These are phyloP conservation scores for Saccharomycopsis javanensis DNA, from an alignment of 805 yeast genomes.

Conservation along the genomic window DNA sequence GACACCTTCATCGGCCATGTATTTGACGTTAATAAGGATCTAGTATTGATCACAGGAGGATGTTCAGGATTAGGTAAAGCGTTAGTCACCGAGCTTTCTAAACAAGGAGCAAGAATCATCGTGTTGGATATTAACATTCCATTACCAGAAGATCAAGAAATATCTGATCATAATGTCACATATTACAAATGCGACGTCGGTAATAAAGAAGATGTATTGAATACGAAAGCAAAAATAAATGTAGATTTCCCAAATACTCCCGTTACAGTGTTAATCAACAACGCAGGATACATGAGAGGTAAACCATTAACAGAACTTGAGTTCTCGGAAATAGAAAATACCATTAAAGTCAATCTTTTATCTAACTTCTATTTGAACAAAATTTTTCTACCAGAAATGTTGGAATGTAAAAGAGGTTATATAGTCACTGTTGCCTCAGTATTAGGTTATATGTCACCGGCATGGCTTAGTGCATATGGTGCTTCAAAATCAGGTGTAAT, in stretches of 20 bases:
- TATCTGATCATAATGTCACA: constrained; percentile 28
- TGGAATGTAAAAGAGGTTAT: constrained; percentile 52
- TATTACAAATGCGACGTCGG: constrained; percentile 66
- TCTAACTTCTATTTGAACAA: constrained; percentile 65
- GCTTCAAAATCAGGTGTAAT: constrained; percentile 84
- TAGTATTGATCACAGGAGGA: constrained; percentile 80
- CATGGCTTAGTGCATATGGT: constrained; percentile 68
- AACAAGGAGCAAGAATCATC: constrained; percentile 41
- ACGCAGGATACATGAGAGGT: constrained; percentile 71
- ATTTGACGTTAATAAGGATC: constrained; percentile 45
- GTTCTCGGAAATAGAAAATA: constrained; percentile 49
- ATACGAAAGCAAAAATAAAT: constrained; percentile 33
- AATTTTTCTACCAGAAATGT: constrained; percentile 66
- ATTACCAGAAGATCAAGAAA: constrained; percentile 10
- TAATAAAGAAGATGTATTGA: constrained; percentile 34
- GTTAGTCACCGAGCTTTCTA: constrained; percentile 38
- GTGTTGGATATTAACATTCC: constrained; percentile 32
- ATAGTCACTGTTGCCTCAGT: constrained; percentile 78
- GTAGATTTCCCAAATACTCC: constrained; percentile 38
- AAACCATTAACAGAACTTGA: constrained; percentile 44
- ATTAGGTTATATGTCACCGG: constrained; percentile 78
- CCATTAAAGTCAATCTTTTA: constrained; percentile 57
- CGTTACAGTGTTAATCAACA: constrained; percentile 66
- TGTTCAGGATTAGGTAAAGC: constrained; percentile 67
- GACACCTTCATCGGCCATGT: constrained; percentile 39